Evolutionary conservation across 2,329 filamentous ascomycete species (phyloP), one percentile per base, ranked within the genome.

Genomic region (Colletotrichum sansevieriae): DNA sequence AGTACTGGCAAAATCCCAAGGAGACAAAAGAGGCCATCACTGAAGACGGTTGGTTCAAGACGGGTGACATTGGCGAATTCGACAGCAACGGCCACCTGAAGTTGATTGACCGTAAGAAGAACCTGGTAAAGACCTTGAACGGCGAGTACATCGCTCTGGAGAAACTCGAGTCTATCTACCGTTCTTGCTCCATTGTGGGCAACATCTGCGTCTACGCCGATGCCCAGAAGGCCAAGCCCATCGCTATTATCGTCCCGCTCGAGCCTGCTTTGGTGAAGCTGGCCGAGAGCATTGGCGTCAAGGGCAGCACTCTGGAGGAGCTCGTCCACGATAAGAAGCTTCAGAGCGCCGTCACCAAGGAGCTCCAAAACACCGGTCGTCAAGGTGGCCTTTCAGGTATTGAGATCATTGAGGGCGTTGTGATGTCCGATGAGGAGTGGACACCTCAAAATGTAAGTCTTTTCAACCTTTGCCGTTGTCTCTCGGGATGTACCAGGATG

Each of bases 41-140:
- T 1, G 82, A 86, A 2, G 93, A 93, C 72, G 91, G 91, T 52
- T 97, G 93, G 93, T 96, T 96, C 86, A 94, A 91, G 87, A 94
- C 92, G 9, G 93, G 93, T 69, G 93, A 95, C 74, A 93, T 95
- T 75, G 92, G 92, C 74, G 91, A 95, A 78, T 95, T 90, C 77
- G 90, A 93, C 78, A 75, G 82, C 71, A 86, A 90, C 72, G 92
- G 92, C 61, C 90, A 94, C 75, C 82, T 95, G 68, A 87, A 85
- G 74, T 76, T 95, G 78, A 93, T 95, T 75, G 92, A 95, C 80
- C 91, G 92, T 77, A 95, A 95, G 89, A 95, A 95, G 89, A 95
- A 95, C 81, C 81, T 96, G 72, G 90, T 94, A 81, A 95, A 95
- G 88, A 94, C 91, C 3, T 84, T 91, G 65, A 91, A 92, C 74